Evolutionary conservation across 1,284 basidiomycete genomes (phyloP).

Genomic region (Trametes polyzona): DNA sequence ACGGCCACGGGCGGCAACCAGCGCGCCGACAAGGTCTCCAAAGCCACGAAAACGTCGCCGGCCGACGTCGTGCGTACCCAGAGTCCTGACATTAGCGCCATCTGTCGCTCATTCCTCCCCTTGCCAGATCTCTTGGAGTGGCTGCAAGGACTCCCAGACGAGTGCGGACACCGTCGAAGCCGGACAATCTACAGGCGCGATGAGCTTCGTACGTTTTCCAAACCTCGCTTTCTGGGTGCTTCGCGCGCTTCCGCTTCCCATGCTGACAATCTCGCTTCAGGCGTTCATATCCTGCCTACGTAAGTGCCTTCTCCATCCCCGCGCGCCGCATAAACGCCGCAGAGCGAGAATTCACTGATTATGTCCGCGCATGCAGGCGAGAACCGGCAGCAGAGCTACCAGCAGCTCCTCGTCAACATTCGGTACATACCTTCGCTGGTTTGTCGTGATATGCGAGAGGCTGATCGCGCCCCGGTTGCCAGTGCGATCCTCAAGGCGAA

Average conservation of each 20-base stretch:
- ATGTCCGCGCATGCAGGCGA: conserved; percentile 41
- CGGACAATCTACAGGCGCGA: conserved; percentile 86
- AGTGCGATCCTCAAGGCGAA: conserved; percentile 62
- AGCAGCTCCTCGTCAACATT: conserved; percentile 75
- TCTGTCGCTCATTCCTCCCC: background rate
- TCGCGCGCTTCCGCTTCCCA: background rate
- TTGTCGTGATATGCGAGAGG: background rate
- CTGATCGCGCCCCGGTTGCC: background rate
- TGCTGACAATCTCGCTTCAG: conserved; percentile 39
- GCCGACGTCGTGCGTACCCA: conserved; percentile 55
- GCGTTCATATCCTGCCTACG: conserved; percentile 75
- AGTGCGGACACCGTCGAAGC: conserved; percentile 87
- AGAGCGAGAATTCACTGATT: conserved; percentile 13
- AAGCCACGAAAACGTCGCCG: conserved; percentile 52
- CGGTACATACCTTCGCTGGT: conserved; percentile 42
- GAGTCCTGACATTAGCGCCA: background rate
- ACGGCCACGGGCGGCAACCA: conserved; percentile 46
- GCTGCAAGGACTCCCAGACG: conserved; percentile 93
- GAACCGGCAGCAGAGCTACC: conserved; percentile 80
- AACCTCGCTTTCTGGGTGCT: no score
- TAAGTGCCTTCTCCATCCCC: conserved; percentile 35
- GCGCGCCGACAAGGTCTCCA: conserved; percentile 67
- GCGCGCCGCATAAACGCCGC: background rate
- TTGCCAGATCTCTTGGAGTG: conserved; percentile 75
- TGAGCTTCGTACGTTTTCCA: conserved; percentile 61